Evolutionary conservation across 441 rosid genomes (phyloP), one percentile per base, ranked within the genome.

Genomic region (Biscutella laevigata): DNA sequence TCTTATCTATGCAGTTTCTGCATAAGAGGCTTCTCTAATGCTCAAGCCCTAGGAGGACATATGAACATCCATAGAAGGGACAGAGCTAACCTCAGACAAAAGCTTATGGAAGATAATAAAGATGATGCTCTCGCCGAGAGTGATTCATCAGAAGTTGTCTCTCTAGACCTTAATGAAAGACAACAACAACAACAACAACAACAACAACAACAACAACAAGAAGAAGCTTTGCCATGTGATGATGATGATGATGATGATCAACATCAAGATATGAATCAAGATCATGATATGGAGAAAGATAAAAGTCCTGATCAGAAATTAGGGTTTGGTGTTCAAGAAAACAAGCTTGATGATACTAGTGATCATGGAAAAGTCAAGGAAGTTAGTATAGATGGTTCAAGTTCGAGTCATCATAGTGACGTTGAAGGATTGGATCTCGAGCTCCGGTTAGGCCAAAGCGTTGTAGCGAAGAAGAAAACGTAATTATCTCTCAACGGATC

Each of bases 41-140:
- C 88, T 37, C 88, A 79, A 68, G 88, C 84, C 34, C 61, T 81
- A 6, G 88, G 84, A 5, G 80, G 83, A n/a, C 86, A 80, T 70
- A 78, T 79, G 88, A 82, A 82, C 59, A 79, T 82, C 52, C 83
- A 82, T 49, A 76, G 88, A 45, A 77, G 71, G 64, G 78, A 82
- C 71, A 82, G 77, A 62, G 88, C 78, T 32, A 77, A 69, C 64
- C 73, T 79, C 55, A 79, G 74, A 64, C 72, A 74, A 43, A 28
- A 68, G 26, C 45, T 71, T 7, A 41, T 59, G 32, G 57, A 60
- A 67, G 69, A 56, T 16, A 35, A 54, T 21, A 41, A 61, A 3
- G 53, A 65, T n/a, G 58, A 51, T 29, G 42, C 36, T 30, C 48
- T 58, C 30, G 53, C 41, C 5, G 43, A 44, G 14, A 51, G 25